Conservation (phyloP, 2,329 filamentous ascomycete species). For the Venturia pyrina region DNA sequence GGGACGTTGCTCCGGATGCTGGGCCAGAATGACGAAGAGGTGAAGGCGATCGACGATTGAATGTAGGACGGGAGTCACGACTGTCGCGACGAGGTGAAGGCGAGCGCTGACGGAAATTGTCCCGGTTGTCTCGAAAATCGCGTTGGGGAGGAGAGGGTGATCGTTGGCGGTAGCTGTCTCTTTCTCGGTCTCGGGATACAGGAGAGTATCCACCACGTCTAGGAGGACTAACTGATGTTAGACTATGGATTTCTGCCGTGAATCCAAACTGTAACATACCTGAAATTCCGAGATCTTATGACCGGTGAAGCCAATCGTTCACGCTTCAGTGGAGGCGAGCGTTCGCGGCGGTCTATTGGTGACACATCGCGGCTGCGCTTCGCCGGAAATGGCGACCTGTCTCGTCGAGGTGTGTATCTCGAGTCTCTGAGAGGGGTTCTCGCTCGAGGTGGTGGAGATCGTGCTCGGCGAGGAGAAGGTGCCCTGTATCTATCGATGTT, state of each 20-base stretch:
- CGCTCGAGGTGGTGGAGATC: slow-evolving; percentile 1
- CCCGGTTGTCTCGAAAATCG: slow-evolving; percentile 38
- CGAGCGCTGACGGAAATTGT: slow-evolving; percentile 41
- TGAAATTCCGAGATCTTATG: slow-evolving; percentile 29
- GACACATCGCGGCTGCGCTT: slow-evolving; percentile 37
- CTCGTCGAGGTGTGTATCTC: slow-evolving; percentile 17
- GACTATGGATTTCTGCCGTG: not conserved
- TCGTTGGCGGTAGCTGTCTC: slow-evolving; percentile 39
- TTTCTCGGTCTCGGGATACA: slow-evolving; percentile 26
- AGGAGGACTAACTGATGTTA: slow-evolving; percentile 1
- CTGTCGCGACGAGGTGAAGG: slow-evolving; percentile 34
- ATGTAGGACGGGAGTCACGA: slow-evolving; percentile 16
- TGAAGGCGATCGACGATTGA: slow-evolving; percentile 12
- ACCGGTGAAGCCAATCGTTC: slow-evolving; percentile 32
- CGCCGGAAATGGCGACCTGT: slow-evolving; percentile 33
- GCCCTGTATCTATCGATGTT: slow-evolving; percentile 26
- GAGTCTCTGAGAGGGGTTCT: slow-evolving; percentile 18
- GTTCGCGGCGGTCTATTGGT: slow-evolving; percentile 34
- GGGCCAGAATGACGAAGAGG: slow-evolving; percentile 37
- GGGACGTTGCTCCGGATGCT: slow-evolving; percentile 47
- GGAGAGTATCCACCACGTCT: slow-evolving; percentile 32
- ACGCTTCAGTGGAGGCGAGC: slow-evolving; percentile 31
- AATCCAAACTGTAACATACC: slow-evolving; percentile 18
- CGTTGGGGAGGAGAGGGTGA: slow-evolving; percentile 47
- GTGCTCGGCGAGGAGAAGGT: not conserved